Base-by-base conservation (phyloP, 1,139 yeast species). In the Torulaspora pretoriensis region DNA sequence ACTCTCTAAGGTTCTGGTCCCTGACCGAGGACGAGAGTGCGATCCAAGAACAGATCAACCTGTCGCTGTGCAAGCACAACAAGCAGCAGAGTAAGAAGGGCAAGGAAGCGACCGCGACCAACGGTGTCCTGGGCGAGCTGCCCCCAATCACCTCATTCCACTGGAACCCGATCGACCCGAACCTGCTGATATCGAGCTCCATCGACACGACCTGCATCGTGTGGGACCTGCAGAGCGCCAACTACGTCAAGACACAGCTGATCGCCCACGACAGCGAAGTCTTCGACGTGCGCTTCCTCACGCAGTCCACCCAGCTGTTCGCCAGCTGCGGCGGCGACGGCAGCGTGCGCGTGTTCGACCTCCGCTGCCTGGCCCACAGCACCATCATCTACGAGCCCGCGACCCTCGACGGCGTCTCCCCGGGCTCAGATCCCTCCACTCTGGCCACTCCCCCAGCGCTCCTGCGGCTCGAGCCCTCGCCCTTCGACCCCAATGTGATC, bases 191-290 rank as follows among this genome's bases (percentile, higher is more conserved):
- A 37, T 88, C 97, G 1, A 80, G 94, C 49, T 82, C 94, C 25
- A 88, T 92, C 8, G 98, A 92, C 66, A 92, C 98, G 1, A 92
- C 98, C 0, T 92, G 98, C 67, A 90, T 97, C 0, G 82, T 89
- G 3, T 92, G 98, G 97, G 97, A 92, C 65, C 65, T 71, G 40
- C 73, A 80, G 8, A 75, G 73, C 42, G 65, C 75, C 4, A 87
- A 86, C n/a, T 73, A 77, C 23, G 95, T 95, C 16, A 85, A 84
- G 60, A 90, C 98, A 1, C 97, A 92, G 68, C 72, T 92, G 42
- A 92, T 92, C 55, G 98, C 98, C 0, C 98, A 92, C 65, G 98
- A 92, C 63, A 81, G 84, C 48, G 97, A 90, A 64, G 98, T 92
- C 3, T 88, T 81, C 63, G 98, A 92, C 64, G 97, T 90, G 17